Conservation (phyloP, 768 basidiomycete genomes). For the Mycena albidolilacea region DNA sequence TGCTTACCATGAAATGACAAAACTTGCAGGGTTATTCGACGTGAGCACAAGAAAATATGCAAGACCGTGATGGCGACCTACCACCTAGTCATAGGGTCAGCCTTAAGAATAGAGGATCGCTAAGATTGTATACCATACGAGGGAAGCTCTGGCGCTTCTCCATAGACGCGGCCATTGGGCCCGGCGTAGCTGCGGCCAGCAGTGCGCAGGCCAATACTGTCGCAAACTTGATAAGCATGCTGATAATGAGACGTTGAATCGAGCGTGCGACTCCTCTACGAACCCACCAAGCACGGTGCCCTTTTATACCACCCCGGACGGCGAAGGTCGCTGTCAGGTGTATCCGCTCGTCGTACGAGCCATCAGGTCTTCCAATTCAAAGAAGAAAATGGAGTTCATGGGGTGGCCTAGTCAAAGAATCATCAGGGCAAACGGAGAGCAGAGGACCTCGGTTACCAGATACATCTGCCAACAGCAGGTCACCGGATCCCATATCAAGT, state of each 20-base stretch:
- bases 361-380: neutral
- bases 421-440: too few relatives aligned
- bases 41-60: neutral
- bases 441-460: too few relatives aligned
- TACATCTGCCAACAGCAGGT: too few relatives aligned
- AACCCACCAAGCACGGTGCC: neutral
- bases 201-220: constrained; percentile 17
- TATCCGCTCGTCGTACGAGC: neutral
- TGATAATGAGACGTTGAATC: neutral
- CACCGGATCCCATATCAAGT: too few relatives aligned
- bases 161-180: constrained; percentile 13
- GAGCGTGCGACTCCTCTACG: neutral
- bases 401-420: too few relatives aligned
- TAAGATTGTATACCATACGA: neutral
- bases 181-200: constrained; percentile 15
- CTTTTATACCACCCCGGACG: constrained; percentile 4
- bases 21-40: constrained; percentile 7
- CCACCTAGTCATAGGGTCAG: constrained; percentile 23
- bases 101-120: neutral
- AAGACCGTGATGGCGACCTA: neutral
- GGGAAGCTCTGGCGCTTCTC: constrained; percentile 26
- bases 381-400: neutral
- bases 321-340: neutral
- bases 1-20: constrained; percentile 31
- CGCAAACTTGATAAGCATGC: constrained; percentile 16